Evolutionary conservation across 441 rosid species (phyloP).

Genomic region (Flueggea neowawraea): DNA sequence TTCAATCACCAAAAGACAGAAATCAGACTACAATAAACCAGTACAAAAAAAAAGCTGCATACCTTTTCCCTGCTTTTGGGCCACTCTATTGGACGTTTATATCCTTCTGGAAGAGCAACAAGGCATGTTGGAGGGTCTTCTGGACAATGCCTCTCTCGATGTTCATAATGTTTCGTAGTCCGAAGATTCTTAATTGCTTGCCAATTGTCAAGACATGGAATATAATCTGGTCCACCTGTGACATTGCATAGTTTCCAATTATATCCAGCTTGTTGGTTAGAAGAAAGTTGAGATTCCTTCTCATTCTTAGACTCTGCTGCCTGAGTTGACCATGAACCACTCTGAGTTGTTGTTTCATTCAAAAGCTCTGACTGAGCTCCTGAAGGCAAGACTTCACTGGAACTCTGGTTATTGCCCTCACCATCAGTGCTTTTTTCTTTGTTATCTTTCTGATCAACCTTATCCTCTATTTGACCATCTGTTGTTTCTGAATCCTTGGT

Average conservation of each 20-base stretch:
- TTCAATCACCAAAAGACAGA: not conserved
- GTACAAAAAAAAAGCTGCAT: slow-evolving; percentile 5
- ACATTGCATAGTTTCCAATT: slow-evolving; percentile 84
- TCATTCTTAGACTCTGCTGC: slow-evolving; percentile 84
- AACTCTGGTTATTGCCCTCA: slow-evolving; percentile 42
- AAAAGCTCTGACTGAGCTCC: slow-evolving; percentile 76
- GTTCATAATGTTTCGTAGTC: slow-evolving; percentile 88
- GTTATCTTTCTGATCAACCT: slow-evolving; percentile 32
- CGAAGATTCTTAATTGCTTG: slow-evolving; percentile 68
- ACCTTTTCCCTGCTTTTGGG: slow-evolving; percentile 97
- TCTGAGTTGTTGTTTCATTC: slow-evolving; percentile 67
- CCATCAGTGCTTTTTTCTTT: slow-evolving; percentile 31
- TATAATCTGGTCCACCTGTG: slow-evolving; percentile 83
- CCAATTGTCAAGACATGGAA: slow-evolving; percentile 94
- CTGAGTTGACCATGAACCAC: slow-evolving; percentile 83
- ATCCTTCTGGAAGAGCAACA: slow-evolving; percentile 85
- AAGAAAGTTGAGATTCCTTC: slow-evolving; percentile 62
- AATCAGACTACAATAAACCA: not conserved
- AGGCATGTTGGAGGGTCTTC: slow-evolving; percentile 82
- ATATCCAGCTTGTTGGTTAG: slow-evolving; percentile 36
- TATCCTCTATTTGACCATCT: slow-evolving; percentile 29
- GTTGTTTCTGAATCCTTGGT: slow-evolving; percentile 27
- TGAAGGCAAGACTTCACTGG: slow-evolving; percentile 61
- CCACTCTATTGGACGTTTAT: slow-evolving; percentile 75
- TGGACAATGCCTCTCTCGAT: slow-evolving; percentile 97